Evolutionary conservation across 108 stramenopile species (phyloP), one percentile per base, ranked within the genome.

Genomic region (Cyclostephanos tholiformis): DNA sequence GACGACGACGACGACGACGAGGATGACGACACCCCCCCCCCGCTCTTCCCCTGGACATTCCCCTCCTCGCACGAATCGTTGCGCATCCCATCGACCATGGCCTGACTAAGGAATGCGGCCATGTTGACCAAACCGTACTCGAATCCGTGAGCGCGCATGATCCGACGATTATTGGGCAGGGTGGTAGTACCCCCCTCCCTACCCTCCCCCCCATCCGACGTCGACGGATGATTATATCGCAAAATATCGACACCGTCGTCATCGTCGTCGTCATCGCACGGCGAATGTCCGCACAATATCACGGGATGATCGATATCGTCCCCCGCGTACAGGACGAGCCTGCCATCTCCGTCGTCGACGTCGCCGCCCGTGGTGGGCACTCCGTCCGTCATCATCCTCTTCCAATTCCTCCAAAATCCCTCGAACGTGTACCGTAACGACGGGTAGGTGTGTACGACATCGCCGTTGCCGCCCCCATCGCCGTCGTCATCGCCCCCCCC

Each of bases 41-140:
- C 32, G 4, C 4, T 66, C 30, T 9, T 66, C 19, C 8, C 22
- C 38, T 59, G 56, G 29, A 59, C 77, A 27, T 58, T 75, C 25
- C 66, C 59, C 53, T 63, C 75, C 19, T 75, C 68, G 52, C 85
- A 85, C 32, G 79, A 48, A 36, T 85, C 85, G 51, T 61, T 58
- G 38, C 65, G 65, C 6, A 85, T 83, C 44, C 80, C 76, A 23
- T 80, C 82, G 26, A 82, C 67, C 85, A 85, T 83, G 43, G 71
- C 63, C 48, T 85, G 85, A 5, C 77, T 52, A 4, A 83, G 67
- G 60, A 79, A 83, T 14, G 69, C 78, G 10, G 82, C 82, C 64
- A 83, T 75, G 35, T 83, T 83, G 41, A 63, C 81, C 10, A 85
- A 38, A 26, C 81, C 81, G 51, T 75, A 80, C 63, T 80, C 79